Conservation (phyloP, 2,329 filamentous ascomycete genomes). For the Teratosphaeriaceae sp. region DNA sequence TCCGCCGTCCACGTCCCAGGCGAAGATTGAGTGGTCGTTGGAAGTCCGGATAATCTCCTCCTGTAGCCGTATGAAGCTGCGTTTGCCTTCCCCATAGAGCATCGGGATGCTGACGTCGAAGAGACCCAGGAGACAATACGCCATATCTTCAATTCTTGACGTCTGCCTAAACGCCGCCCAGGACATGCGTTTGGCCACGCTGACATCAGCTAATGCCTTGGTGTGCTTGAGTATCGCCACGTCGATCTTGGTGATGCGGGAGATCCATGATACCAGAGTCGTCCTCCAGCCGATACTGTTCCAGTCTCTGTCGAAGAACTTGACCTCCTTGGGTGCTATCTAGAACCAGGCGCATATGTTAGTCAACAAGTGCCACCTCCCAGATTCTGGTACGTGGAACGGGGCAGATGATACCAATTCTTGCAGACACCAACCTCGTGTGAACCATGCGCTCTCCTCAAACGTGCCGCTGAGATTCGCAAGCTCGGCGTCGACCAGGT, state of each 20-base stretch:
- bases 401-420: too few species aligned
- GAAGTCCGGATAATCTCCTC: slow-evolving; percentile 16
- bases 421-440: slow-evolving; percentile 8
- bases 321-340: slow-evolving; percentile 10
- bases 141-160: slow-evolving; percentile 15
- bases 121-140: slow-evolving; percentile 17
- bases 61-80: slow-evolving; percentile 19
- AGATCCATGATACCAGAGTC: not conserved
- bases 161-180: slow-evolving; percentile 17
- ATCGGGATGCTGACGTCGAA: slow-evolving; percentile 21
- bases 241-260: slow-evolving; percentile 6
- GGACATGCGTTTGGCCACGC: slow-evolving; percentile 13
- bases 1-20: slow-evolving; percentile 8
- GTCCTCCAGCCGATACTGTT: slow-evolving; percentile 2
- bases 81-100: slow-evolving; percentile 17
- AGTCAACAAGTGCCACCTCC: too few species aligned
- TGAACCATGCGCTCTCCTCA: slow-evolving; percentile 7
- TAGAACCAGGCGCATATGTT: too few species aligned
- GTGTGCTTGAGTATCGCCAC: not conserved
- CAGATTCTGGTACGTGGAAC: slow-evolving; percentile 13
- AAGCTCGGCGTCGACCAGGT: slow-evolving; percentile 9
- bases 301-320: slow-evolving; percentile 8
- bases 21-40: slow-evolving; percentile 20
- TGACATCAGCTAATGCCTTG: slow-evolving; percentile 1
- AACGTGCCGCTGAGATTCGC: not conserved